Base-by-base conservation (phyloP, 805 yeast genomes). In the Brettanomyces custersianus region DNA sequence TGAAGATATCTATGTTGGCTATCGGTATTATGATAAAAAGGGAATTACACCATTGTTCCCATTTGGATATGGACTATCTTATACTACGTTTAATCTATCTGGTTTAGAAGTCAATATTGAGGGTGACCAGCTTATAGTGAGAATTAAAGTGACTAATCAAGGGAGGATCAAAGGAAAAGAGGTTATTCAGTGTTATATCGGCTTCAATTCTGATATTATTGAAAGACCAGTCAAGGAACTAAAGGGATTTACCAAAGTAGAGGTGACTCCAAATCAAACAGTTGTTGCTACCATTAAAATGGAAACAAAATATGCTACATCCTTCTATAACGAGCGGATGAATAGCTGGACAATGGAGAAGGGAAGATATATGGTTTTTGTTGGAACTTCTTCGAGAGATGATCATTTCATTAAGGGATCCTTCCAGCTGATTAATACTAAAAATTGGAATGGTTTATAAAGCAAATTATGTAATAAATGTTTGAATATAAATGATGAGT, bases 1-100 rank as follows among this genome's bases (percentile, higher is more conserved):
- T 40, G 85, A 78, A 52, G 81, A 76, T 48, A 70, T 77, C 31
- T 77, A 63, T 51, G 72, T 77, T 35, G 84, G 83, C 16, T 76
- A 77, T 60, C 60, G 74, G 40, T 73, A 57, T 58, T 78, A 72
- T 53, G 82, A 77, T 47, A 70, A 69, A 52, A 49, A 59, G 25
- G 63, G 67, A 42, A 57, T 53, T 29, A 62, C 62, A 20, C 74
- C 71, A 4, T 59, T 68, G 33, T 77, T 67, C 61, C 77, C 81
- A 29, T 78, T 77, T 53, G 83, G 83, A 4, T 64, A 54, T 45
- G 83, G 83, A 33, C 62, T 76, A 41, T 75, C 83, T 2, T 77
- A 75, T 58, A 68, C 81, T 16, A 44, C 63, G 0, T 77, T 75
- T 46, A 57, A 52, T 22, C 51, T 70, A 40, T 48, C 55, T 6